Base-by-base conservation (phyloP, 192 early-diverging fungal species). In the Linnemannia exigua region DNA sequence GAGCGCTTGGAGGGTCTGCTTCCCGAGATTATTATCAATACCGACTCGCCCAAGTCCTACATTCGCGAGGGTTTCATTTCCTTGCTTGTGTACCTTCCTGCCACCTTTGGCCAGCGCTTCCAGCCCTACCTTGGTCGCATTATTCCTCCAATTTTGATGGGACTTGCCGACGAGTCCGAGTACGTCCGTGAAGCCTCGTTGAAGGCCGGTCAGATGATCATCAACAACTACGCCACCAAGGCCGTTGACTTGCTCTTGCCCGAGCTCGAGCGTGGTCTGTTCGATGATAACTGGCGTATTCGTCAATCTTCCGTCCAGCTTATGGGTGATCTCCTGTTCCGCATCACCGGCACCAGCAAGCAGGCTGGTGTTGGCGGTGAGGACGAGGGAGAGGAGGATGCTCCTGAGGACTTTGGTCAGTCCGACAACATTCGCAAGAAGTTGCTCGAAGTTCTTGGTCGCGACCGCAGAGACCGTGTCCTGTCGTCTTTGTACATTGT, bases 41-140 rank as follows among this genome's bases (percentile, higher is more conserved):
- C 93, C 20, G 89, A 88, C 74, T 95, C 93, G 67, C 69, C 91
- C n/a, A 93, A 92, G 75, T 77, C 93, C 3, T 94, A 94, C 75
- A 95, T 98, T 31, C 96, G 99, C 52, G 98, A 99, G 90, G 99
- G 99, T 75, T 99, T 98, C 82, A 96, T 99, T 79, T 96, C 96
- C 6, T 90, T 99, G 82, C 93, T 99, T 33, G 93, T 99, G 37
- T 99, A 97, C 89, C 89, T 99, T 79, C 99, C 99, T 41, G 95
- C 96, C 3, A 99, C 99, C 3, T 97, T 96, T 89, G 97, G 97
- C 69, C 92, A 94, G 36, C 91, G 91, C n/a, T 99, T 98, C 92
- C 94, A 94, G 83, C 95, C 95, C 58, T 99, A 99, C 84, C 89
- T 99, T 68, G 93, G 94, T 16, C 91, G 93, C 41, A 94, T 97